Evolutionary conservation across 768 basidiomycete species (phyloP), one percentile per base, ranked within the genome.

Genomic region (Hygrophorus russula): DNA sequence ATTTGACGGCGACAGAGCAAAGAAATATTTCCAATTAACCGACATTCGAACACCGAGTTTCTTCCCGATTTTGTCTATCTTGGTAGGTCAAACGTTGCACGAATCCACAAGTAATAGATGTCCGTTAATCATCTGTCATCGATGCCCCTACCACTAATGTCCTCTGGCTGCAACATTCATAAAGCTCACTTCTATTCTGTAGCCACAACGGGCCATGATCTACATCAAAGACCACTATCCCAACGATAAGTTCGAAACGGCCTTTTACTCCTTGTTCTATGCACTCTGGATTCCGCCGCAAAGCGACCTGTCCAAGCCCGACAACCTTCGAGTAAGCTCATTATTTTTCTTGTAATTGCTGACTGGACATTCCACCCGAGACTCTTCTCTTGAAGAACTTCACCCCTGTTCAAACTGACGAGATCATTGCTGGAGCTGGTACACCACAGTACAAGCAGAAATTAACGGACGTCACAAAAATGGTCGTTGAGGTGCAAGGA

Each of bases 151-250:
- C n/a, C n/a, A n/a, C n/a, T n/a, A n/a, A n/a, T 24, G 24, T 24
- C 24, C 24, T 24, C 3, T 7, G 24, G 24, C 3, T 7, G 24
- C 7, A 24, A 20, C 8, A 11, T 24, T 9, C 6, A 0, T 36
- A 18, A 24, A 28, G 14, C 28, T 28, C 9, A 11, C 5, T 10
- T n/a, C 30, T 5, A 1, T 5, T 27, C 24, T 7, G 13, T 27
- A 52, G 51, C 46, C 51, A 17, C 51, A 52, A 33, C 51, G 51
- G 38, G 49, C 51, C 0, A 36, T 52, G 28, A 44, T 49, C 41
- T 52, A 52, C 43, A 46, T 49, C 50, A 53, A 49, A 14, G 50
- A 39, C 13, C 42, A 19, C 30, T 51, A 49, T 44, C 45, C 47
- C 17, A 24, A 24, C 7, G 28, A 17, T 34, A 48, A 42, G 24